Base-by-base conservation (phyloP, 495 filamentous ascomycete genomes). In the Oidiodendron maius region DNA sequence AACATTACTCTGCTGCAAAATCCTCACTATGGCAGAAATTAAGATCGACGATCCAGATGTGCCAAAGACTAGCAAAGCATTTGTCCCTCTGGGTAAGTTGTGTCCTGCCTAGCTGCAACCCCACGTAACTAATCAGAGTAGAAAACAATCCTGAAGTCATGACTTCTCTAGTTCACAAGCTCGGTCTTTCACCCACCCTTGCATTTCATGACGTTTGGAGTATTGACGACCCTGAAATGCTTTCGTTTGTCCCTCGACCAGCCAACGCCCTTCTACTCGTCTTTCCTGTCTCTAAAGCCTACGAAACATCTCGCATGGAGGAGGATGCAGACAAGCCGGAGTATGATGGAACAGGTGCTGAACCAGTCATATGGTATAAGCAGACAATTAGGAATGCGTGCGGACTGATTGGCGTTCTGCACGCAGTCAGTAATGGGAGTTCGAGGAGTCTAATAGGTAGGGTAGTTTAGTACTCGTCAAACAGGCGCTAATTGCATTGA, bases 351-450 rank as follows among this genome's bases (percentile, higher is more conserved):
- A 56, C 51, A 28, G 75, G 69, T 20, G 60, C 55, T 16, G 70
- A 76, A 51, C 71, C 71, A 35, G 64, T 77, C 12, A 74, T 90
- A 42, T 95, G 90, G 90, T 95, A 88, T 70, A 84, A 86, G 59
- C 90, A 96, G 56, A 95, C 88, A 0, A 96, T 96, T 62, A 74
- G 80, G 40, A 80, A 95, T 63, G 84, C 88, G 2, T 96, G 91
- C 66, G 91, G 90, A 1, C 74, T 88, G 40, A 90, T 93, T 65
- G 89, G 83, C 0, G 67, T 95, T 2, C 65, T 95, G 18, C 89
- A 95, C 67, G 79, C 81, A 46, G 77, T 89, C 1, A 63, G 70
- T 4, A 90, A 91, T 51, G 71, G 70, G 12, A 35, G 24, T 15
- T 61, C 69, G 3, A 61, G 62, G 44, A 46, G 64, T 22, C 68